phyloP scores from a whole-genome alignment of 495 filamentous ascomycete genomes.

The Penicillium riverlandense region DNA sequence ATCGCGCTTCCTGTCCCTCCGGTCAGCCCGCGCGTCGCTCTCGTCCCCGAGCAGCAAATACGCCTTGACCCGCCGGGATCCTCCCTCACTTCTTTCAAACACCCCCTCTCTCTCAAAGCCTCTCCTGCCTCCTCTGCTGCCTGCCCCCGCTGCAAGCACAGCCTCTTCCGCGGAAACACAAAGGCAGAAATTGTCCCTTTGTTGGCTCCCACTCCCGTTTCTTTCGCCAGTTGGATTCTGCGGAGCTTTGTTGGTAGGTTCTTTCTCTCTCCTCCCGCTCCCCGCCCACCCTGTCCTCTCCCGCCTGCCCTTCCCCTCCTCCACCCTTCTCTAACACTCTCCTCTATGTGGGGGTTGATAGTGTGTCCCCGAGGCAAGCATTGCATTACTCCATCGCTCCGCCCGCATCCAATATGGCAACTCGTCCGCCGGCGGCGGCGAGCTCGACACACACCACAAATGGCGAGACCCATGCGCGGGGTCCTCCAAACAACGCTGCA shows the following conservation, averaged over 20 bases:
- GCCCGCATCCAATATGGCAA: constrained; percentile 25
- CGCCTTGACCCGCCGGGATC: constrained; percentile 19
- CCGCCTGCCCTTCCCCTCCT: constrained; percentile 12
- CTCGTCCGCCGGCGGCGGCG: constrained; percentile 18
- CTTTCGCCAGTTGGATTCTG: constrained; percentile 9
- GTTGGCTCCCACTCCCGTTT: constrained; percentile 1
- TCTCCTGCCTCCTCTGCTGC: too few species aligned
- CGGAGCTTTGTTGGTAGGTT: constrained; percentile 27
- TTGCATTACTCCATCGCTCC: constrained; percentile 6
- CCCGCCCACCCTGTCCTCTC: constrained; percentile 18
- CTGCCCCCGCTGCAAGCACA: too few species aligned
- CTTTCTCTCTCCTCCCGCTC: constrained; percentile 24
- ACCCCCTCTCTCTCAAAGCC: constrained; percentile 11
- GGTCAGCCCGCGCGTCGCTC: constrained; percentile 7
- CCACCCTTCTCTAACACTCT: neutral
- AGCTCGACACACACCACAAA: constrained; percentile 29
- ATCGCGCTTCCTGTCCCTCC: constrained; percentile 1
- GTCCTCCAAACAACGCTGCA: constrained; percentile 15
- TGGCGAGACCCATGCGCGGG: constrained; percentile 22
- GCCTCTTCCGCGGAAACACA: neutral
- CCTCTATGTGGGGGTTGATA: neutral
- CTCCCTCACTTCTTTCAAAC: constrained; percentile 16
- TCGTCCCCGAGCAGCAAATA: constrained; percentile 11
- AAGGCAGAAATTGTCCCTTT: constrained; percentile 5
- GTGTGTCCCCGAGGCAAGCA: constrained; percentile 12